Conservation (phyloP, 2,329 filamentous ascomycete genomes). For the Lachnellula subtilissima region DNA sequence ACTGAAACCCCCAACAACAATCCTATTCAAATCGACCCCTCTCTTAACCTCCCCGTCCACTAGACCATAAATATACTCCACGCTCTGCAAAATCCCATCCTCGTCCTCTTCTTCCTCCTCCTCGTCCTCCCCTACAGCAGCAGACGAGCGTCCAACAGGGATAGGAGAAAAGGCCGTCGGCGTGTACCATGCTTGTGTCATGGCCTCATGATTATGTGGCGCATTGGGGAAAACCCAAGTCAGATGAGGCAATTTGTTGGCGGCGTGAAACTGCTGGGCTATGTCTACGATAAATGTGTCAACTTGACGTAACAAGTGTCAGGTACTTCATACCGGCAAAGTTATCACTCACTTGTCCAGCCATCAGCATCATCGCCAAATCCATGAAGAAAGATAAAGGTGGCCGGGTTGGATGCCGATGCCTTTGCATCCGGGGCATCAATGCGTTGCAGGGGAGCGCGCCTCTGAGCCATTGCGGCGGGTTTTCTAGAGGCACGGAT, state of each 20-base stretch:
- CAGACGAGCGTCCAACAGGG: slow-evolving; percentile 23
- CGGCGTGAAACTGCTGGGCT: slow-evolving; percentile 43
- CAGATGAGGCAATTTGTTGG: slow-evolving; percentile 43
- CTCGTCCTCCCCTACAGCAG: slow-evolving; percentile 34
- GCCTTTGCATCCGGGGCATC: slow-evolving; percentile 47
- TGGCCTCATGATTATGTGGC: slow-evolving; percentile 40
- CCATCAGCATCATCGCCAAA: slow-evolving; percentile 75
- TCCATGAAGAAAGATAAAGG: slow-evolving; percentile 87
- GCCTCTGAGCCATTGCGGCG: neutral
- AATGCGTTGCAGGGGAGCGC: slow-evolving; percentile 12
- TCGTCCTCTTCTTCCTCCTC: slow-evolving; percentile 44
- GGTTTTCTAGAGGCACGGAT: neutral
- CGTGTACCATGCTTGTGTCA: slow-evolving; percentile 43
- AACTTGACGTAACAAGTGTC: neutral
- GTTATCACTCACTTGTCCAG: slow-evolving; percentile 50
- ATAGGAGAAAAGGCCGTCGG: slow-evolving; percentile 38
- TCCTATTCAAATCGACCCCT: slow-evolving; percentile 72
- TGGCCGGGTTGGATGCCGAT: slow-evolving; percentile 78
- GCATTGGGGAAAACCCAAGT: slow-evolving; percentile 48
- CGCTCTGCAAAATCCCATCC: slow-evolving; percentile 64
- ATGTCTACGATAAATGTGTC: slow-evolving; percentile 31
- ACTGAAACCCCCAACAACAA: slow-evolving; percentile 80
- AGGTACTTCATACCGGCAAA: too few relatives aligned
- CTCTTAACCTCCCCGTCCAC: slow-evolving; percentile 73
- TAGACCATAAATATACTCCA: slow-evolving; percentile 69